phyloP scores from a whole-genome alignment of 768 basidiomycete genomes.

The Leucocoprinus leucothites region DNA sequence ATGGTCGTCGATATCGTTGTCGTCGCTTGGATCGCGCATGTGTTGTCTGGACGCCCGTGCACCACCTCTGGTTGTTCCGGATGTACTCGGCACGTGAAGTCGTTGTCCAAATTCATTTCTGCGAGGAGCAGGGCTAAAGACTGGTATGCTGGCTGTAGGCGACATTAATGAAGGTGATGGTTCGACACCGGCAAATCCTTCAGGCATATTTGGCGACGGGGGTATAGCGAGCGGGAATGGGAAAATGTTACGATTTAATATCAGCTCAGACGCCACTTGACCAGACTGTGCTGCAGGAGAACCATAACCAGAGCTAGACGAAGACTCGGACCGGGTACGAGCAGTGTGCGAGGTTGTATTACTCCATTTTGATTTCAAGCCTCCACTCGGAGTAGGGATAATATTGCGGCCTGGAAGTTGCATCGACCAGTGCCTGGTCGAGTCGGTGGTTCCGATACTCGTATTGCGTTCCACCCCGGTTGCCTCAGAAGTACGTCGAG shows the following conservation, averaged over 20 bases:
- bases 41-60: neutral
- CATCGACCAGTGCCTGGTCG: constrained; percentile 7
- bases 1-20: neutral
- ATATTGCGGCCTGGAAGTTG: constrained; percentile 4
- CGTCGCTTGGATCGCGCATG: neutral
- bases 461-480: constrained; percentile 4
- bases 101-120: neutral
- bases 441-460: neutral
- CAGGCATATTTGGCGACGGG: constrained; percentile 34
- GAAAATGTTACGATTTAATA: constrained; percentile 28
- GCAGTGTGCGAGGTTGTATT: constrained; percentile 33
- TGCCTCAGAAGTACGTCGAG: neutral
- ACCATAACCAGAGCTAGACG: constrained; percentile 10
- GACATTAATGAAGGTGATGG: constrained; percentile 13
- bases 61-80: neutral
- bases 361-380: constrained; percentile 39
- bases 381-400: neutral
- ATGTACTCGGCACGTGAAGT: neutral
- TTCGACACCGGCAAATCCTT: constrained; percentile 18
- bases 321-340: constrained; percentile 13
- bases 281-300: constrained; percentile 19
- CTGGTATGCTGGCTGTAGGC: constrained; percentile 1
- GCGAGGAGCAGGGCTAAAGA: constrained; percentile 15
- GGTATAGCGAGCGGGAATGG: constrained; percentile 45
- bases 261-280: constrained; percentile 13